Conservation (phyloP, 495 filamentous ascomycete species). For the Pyrenula massariospora region DNA sequence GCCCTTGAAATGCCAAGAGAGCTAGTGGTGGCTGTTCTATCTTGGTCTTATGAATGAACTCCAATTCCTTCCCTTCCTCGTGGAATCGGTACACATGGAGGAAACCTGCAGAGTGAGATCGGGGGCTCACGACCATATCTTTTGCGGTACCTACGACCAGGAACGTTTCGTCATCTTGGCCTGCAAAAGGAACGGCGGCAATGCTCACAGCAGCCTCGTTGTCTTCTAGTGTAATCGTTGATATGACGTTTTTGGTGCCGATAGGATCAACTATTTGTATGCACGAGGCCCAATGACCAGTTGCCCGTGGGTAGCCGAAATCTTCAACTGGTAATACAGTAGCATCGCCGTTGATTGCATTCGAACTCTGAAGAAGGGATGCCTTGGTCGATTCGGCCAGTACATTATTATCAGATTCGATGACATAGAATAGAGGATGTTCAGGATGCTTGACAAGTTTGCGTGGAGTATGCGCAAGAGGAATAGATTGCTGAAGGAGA, state of each 20-base stretch:
- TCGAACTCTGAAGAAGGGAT: slow-evolving; percentile 53
- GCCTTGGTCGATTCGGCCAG: slow-evolving; percentile 62
- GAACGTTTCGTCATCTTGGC: slow-evolving; percentile 81
- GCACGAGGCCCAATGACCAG: slow-evolving; percentile 88
- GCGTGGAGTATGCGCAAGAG: slow-evolving; percentile 82
- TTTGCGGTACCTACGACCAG: slow-evolving; percentile 88
- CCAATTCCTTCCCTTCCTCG: slow-evolving; percentile 71
- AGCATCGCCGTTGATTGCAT: slow-evolving; percentile 57
- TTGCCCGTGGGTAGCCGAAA: slow-evolving; percentile 77
- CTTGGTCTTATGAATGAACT: slow-evolving; percentile 93
- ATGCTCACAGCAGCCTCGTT: slow-evolving; percentile 90
- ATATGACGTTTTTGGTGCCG: slow-evolving; percentile 56
- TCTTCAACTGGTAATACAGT: slow-evolving; percentile 63
- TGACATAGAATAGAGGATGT: slow-evolving; percentile 79
- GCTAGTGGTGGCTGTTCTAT: slow-evolving; percentile 82
- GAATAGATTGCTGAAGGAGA: slow-evolving; percentile 75
- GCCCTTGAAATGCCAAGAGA: slow-evolving; percentile 82
- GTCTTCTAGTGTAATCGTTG: slow-evolving; percentile 67
- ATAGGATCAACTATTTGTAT: slow-evolving; percentile 83
- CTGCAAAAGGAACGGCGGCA: slow-evolving; percentile 70
- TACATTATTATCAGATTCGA: slow-evolving; percentile 85
- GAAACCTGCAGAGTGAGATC: slow-evolving; percentile 63
- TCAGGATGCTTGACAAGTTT: slow-evolving; percentile 81
- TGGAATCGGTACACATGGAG: slow-evolving; percentile 91
- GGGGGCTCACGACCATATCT: slow-evolving; percentile 68